Base-by-base conservation (phyloP, 176 grass and related monocot genomes). In the Oryza nivara region DNA sequence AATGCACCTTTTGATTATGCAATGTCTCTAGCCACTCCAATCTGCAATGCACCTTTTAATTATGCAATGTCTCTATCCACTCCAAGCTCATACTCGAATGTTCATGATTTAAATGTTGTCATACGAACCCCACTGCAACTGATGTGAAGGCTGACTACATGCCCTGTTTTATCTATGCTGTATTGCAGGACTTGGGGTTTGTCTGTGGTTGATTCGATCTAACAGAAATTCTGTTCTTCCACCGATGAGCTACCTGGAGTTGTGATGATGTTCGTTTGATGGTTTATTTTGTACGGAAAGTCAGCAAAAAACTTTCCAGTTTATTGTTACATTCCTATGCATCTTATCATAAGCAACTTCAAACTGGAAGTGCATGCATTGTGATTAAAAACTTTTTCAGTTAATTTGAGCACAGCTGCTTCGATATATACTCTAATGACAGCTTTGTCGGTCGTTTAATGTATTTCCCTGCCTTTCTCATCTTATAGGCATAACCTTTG, bases 331-430 rank as follows among this genome's bases (percentile, higher is more conserved):
- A 80, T 83, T 65, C 28, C 63, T 64, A 43, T 64, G 43, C 52
- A 40, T 75, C 63, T 26, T 86, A 11, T 87, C 89, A 87, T 90
- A 90, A 87, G 89, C 61, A 80, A 45, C 89, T 90, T 90, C 75
- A 84, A 70, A 90, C 84, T 80, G 70, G 70, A 83, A 87, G 84
- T 80, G 48, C 80, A 65, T 79, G 63, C 26, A 16, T 49, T 90
- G 88, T 87, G 80, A 87, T 90, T 86, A 83, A 49, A 84, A 74
- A 78, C 20, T 9, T 82, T 74, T 79, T 70, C 61, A 44, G 63
- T 28, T 19, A 90, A 80, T 43, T 43, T 23, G 63, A 79, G 49
- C 71, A 34, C 19, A 63, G 74, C n/a, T 74, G 43, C 47, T 49
- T 56, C 0, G 26, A 0, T 13, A 22, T 16, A 81, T 75, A 77